These are phyloP conservation scores for Phoma sp. DNA, from an alignment of 2,329 filamentous ascomycete genomes.

Conservation along the genomic window DNA sequence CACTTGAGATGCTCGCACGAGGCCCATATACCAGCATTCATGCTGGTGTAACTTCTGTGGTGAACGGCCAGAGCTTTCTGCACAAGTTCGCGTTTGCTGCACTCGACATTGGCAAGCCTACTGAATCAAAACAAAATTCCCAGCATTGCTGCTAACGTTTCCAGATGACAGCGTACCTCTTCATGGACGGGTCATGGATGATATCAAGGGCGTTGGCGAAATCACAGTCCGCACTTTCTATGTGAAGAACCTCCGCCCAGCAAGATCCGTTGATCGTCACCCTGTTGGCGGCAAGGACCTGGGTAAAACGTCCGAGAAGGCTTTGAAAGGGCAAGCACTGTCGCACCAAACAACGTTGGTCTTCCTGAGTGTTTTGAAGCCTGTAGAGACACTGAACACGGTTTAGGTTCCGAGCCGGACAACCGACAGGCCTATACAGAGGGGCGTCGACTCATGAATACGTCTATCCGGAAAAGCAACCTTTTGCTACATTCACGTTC, in stretches of 20 bases:
- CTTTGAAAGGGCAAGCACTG: slow-evolving; percentile 24
- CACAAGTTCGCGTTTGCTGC: slow-evolving; percentile 32
- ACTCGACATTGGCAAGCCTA: slow-evolving; percentile 19
- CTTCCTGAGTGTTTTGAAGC: not conserved
- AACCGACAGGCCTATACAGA: not conserved
- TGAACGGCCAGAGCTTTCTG: not conserved
- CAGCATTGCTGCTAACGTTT: not conserved
- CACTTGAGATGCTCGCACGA: not conserved
- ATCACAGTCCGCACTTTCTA: slow-evolving; percentile 20
- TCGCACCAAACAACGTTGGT: slow-evolving; percentile 22
- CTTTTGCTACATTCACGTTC: slow-evolving; percentile 27
- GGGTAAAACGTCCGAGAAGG: slow-evolving; percentile 26
- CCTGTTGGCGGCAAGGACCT: not conserved
- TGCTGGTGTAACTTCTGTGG: not conserved
- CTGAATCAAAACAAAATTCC: not conserved
- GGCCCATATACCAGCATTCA: not conserved
- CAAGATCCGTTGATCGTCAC: not conserved
- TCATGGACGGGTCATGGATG: slow-evolving; percentile 3
- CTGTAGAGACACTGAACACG: not conserved
- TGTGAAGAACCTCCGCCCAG: slow-evolving; percentile 8
- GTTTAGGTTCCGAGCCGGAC: not conserved
- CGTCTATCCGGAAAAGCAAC: not conserved
- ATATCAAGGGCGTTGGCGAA: slow-evolving; percentile 19
- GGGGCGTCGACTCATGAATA: not conserved
- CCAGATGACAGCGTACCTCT: slow-evolving; percentile 11